Evolutionary conservation across 345 rosid genomes (phyloP).

Genomic region (Zanthoxylum bungeanum): DNA sequence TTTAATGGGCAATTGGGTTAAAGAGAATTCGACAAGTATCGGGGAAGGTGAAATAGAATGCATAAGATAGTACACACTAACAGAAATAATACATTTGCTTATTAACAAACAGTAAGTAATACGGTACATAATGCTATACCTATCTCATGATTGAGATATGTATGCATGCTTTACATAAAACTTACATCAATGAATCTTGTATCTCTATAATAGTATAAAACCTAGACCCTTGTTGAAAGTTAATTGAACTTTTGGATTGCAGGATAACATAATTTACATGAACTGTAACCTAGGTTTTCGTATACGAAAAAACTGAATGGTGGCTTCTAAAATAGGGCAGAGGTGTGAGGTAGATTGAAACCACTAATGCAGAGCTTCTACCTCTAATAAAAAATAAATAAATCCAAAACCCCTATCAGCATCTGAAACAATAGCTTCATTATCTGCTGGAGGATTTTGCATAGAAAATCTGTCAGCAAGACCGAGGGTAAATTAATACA

Average conservation of each 20-base stretch:
- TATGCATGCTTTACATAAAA: neutral
- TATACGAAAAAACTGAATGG: neutral
- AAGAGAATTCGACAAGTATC: neutral
- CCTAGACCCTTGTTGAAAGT: neutral
- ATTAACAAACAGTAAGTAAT: neutral
- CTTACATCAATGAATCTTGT: neutral
- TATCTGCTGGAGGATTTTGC: neutral
- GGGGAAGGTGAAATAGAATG: no score
- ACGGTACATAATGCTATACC: no score
- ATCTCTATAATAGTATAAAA: neutral
- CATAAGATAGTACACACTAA: neutral
- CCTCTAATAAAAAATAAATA: neutral
- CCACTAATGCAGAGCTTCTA: neutral
- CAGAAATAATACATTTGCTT: neutral
- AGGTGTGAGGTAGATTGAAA: neutral
- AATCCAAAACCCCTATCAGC: neutral
- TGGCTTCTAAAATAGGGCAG: neutral
- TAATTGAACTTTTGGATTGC: neutral
- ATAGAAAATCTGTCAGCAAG: neutral
- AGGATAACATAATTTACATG: neutral
- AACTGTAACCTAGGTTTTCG: neutral
- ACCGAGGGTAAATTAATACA: neutral
- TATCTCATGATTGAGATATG: neutral
- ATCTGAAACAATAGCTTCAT: neutral
- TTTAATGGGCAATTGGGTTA: neutral